Evolutionary conservation across 441 rosid species (phyloP), one percentile per base, ranked within the genome.

Genomic region (Pelargonium myrrhifolium): DNA sequence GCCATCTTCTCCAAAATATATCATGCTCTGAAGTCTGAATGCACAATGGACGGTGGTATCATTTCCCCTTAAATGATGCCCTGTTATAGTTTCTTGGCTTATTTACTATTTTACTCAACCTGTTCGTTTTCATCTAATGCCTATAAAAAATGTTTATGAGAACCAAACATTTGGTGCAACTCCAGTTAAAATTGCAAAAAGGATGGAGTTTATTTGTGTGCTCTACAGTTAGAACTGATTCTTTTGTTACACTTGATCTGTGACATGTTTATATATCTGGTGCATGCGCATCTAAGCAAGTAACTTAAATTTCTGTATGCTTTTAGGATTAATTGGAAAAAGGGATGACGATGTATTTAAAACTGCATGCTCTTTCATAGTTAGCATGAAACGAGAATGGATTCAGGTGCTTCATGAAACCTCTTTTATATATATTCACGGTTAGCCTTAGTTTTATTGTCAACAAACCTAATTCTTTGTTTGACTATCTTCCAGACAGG

Each of bases 321-420:
- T 62, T 76, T 77, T 72, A 93, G 97, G 77, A 75, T 80, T 94
- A 71, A 65, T 92, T 66, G 87, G 87, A 1, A 95, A 84, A 64
- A 78, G 75, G 72, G 75, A 84, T 73, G 85, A 74, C 69, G 87
- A 72, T 24, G 84, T 91, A 51, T 74, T 76, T 56, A 64, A 70
- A 72, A 80, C 86, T 68, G 92, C 97, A 58, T 80, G 81, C 56
- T 76, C 82, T 70, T 91, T 94, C 72, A 83, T 94, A 76, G 89
- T 93, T 66, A 91, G 92, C 82, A 94, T 94, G 99, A 94, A 89
- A 82, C 89, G 87, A 76, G 93, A 94, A 75, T 94, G 99, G 99
- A 82, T 94, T 76, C 97, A 92, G 96, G 35, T 31, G 35, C 35
- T 6, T 1, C 9, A 9, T 9, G 11, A 9, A 26, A 56, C 5